Percentiles rank a stretch among this genome's conserved stretches.
phyloP scores from a whole-genome alignment of 2,329 filamentous ascomycete genomes.

The Cryphonectria radicalis region DNA sequence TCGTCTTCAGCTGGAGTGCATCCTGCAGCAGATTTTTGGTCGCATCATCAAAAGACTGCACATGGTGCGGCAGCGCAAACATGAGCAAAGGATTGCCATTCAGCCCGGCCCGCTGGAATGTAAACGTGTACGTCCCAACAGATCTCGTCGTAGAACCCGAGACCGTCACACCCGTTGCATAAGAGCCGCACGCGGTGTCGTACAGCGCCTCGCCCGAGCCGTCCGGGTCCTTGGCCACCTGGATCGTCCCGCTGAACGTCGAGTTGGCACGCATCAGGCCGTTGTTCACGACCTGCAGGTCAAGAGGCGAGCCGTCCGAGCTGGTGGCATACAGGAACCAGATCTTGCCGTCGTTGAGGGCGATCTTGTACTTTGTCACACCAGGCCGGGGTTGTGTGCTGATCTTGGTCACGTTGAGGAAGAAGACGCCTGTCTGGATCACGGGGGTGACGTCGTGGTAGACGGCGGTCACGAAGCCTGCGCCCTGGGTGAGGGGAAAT shows the following conservation, averaged over 20 bases:
- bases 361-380: slow-evolving; percentile 76
- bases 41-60: slow-evolving; percentile 69
- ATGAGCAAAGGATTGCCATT: slow-evolving; percentile 68
- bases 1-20: slow-evolving; percentile 70
- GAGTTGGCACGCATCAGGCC: slow-evolving; percentile 66
- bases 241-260: slow-evolving; percentile 77
- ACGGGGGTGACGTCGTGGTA: slow-evolving; percentile 73
- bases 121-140: slow-evolving; percentile 73
- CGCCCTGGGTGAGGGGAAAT: slow-evolving; percentile 87
- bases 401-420: slow-evolving; percentile 66
- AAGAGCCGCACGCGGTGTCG: slow-evolving; percentile 77
- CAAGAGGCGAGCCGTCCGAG: slow-evolving; percentile 61
- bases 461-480: slow-evolving; percentile 80
- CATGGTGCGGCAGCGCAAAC: slow-evolving; percentile 87
- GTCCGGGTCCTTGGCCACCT: slow-evolving; percentile 78
- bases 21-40: slow-evolving; percentile 56
- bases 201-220: slow-evolving; percentile 68
- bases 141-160: slow-evolving; percentile 63
- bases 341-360: slow-evolving; percentile 70
- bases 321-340: slow-evolving; percentile 83
- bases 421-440: slow-evolving; percentile 76
- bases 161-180: slow-evolving; percentile 67
- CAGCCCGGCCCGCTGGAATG: slow-evolving; percentile 73
- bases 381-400: slow-evolving; percentile 62
- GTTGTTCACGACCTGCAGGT: slow-evolving; percentile 71